phyloP scores from a whole-genome alignment of 352 stramenopile genomes.

The Peronosclerospora sorghi region DNA sequence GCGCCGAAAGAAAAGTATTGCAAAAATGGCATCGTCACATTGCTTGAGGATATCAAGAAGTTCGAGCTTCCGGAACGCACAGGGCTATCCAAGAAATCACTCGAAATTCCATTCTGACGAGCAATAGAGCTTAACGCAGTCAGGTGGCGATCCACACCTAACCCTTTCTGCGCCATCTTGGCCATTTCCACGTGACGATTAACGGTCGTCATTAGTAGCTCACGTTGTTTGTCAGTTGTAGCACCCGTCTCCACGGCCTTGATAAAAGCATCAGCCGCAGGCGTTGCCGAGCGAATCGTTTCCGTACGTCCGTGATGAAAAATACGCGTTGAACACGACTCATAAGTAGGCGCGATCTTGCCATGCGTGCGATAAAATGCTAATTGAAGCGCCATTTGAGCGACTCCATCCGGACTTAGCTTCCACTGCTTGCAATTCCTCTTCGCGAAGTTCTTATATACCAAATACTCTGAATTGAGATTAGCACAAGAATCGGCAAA shows the following conservation, averaged over 20 bases:
- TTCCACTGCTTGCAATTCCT: slow-evolving; percentile 87
- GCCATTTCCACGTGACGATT: slow-evolving; percentile 84
- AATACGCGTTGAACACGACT: slow-evolving; percentile 86
- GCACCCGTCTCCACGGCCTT: slow-evolving; percentile 35
- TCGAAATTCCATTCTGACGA: slow-evolving; percentile 39
- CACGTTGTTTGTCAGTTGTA: slow-evolving; percentile 37
- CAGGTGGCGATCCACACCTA: slow-evolving; percentile 84
- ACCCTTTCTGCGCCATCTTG: slow-evolving; percentile 79
- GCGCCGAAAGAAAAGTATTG: slow-evolving; percentile 87
- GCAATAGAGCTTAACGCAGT: slow-evolving; percentile 72
- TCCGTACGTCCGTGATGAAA: slow-evolving; percentile 89
- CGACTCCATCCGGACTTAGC: slow-evolving; percentile 83
- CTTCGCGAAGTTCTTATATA: slow-evolving; percentile 86
- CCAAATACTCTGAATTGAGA: slow-evolving; percentile 61
- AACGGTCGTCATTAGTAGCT: slow-evolving; percentile 57
- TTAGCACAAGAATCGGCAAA: slow-evolving; percentile 61
- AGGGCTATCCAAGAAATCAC: slow-evolving; percentile 70
- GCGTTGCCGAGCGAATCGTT: slow-evolving; percentile 83
- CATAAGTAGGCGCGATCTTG: slow-evolving; percentile 77
- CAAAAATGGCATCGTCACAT: slow-evolving; percentile 83
- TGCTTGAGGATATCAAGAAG: slow-evolving; percentile 87
- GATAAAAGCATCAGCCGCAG: slow-evolving; percentile 60
- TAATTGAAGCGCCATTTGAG: slow-evolving; percentile 88
- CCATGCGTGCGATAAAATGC: slow-evolving; percentile 77
- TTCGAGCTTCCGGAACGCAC: slow-evolving; percentile 72